phyloP scores from a whole-genome alignment of 1,139 yeast genomes.

The Yamadazyma friedrichii region DNA sequence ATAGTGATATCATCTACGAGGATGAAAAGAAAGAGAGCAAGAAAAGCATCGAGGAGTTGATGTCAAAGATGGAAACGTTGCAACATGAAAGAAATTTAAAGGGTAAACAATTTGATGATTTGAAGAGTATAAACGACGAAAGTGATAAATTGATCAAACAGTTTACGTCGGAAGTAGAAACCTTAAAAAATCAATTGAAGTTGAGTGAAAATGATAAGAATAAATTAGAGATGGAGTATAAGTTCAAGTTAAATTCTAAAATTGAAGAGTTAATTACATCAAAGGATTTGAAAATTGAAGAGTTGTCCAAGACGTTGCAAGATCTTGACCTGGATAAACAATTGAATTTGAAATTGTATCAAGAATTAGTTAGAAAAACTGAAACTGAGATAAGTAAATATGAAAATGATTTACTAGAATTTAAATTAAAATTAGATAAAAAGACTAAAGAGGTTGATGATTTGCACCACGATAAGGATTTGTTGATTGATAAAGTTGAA shows the following conservation, averaged over 20 bases:
- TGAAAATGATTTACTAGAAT: constrained; percentile 10
- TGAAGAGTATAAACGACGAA: neutral
- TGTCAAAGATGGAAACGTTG: constrained; percentile 10
- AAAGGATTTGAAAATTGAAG: constrained; percentile 21
- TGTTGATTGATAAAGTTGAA: constrained; percentile 1
- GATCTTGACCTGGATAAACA: constrained; percentile 12
- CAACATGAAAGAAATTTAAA: constrained; percentile 9
- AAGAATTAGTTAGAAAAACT: constrained; percentile 10
- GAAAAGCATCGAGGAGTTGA: constrained; percentile 1
- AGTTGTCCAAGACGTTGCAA: constrained; percentile 7
- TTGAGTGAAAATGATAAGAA: constrained; percentile 13
- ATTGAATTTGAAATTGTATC: constrained; percentile 7
- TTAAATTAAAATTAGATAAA: constrained; percentile 7
- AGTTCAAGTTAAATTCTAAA: constrained; percentile 28
- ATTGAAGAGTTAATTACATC: constrained; percentile 28
- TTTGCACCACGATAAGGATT: neutral
- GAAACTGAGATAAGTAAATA: constrained; percentile 11
- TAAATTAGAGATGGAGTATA: constrained; percentile 22
- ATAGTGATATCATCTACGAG: constrained; percentile 3
- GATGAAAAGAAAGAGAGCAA: constrained; percentile 2
- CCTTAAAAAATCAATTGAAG: constrained; percentile 9
- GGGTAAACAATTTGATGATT: neutral
- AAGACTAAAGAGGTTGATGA: constrained; percentile 3
- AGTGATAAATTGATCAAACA: constrained; percentile 3
- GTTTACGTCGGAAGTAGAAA: neutral